Evolutionary conservation across 1,139 yeast genomes (phyloP).

Genomic region (Pichia sp.): DNA sequence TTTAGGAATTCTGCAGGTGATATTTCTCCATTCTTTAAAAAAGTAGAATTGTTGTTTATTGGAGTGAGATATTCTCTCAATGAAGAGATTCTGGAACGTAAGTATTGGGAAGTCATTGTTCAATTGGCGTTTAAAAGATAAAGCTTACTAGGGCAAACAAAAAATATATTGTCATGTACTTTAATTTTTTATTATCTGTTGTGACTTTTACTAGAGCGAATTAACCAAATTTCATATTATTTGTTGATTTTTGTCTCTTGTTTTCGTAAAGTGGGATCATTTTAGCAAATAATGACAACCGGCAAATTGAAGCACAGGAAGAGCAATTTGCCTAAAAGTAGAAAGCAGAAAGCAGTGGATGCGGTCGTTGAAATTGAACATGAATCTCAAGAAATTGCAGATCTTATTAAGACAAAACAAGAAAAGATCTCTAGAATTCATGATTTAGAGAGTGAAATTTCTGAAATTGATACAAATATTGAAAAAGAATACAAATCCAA

Average conservation of each 20-base stretch:
- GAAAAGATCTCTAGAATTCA: slow-evolving; percentile 7
- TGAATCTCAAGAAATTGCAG: background rate
- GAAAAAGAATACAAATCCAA: slow-evolving; percentile 1
- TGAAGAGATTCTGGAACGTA: slow-evolving; percentile 76
- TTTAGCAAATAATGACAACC: background rate
- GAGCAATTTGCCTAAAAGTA: background rate
- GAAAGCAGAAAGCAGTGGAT: background rate
- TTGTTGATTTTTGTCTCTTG: background rate
- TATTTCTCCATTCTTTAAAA: slow-evolving; percentile 78
- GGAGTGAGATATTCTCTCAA: slow-evolving; percentile 93
- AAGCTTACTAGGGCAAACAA: too few species aligned
- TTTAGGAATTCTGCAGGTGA: slow-evolving; percentile 88
- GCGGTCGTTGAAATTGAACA: background rate
- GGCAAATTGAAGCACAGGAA: background rate
- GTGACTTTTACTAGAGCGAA: too few species aligned
- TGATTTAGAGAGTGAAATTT: slow-evolving; percentile 8
- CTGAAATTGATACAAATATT: slow-evolving; percentile 5
- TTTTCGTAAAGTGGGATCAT: background rate
- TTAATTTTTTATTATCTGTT: too few species aligned
- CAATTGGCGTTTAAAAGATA: too few species aligned
- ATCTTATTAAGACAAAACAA: slow-evolving; percentile 8
- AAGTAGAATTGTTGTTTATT: slow-evolving; percentile 74
- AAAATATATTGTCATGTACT: too few species aligned
- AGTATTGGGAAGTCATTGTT: slow-evolving; percentile 27
- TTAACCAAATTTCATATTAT: too few species aligned